phyloP scores from a whole-genome alignment of 495 filamentous ascomycete species.

The Hyaloscypha finlandica region DNA sequence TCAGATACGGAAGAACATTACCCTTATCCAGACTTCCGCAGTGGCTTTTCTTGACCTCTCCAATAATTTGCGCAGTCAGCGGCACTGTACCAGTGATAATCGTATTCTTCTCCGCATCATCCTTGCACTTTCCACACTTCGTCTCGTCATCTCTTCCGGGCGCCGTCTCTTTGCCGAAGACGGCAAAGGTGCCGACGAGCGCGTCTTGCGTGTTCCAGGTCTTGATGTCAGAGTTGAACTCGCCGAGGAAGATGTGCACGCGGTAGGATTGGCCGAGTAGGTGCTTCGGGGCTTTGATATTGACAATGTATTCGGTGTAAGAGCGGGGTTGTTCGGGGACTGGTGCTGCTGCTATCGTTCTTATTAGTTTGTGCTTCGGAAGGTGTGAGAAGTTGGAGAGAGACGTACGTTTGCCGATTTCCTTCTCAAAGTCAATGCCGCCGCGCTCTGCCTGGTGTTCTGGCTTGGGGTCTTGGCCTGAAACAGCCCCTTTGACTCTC shows the following conservation, averaged over 20 bases:
- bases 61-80: constrained; percentile 34
- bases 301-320: constrained; percentile 47
- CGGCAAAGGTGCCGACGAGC: constrained; percentile 42
- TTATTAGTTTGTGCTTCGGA: not conserved
- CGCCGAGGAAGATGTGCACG: constrained; percentile 45
- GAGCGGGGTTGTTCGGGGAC: constrained; percentile 24
- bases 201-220: constrained; percentile 39
- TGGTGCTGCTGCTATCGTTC: not conserved
- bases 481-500: constrained; percentile 6
- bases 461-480: not conserved
- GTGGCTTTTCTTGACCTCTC: constrained; percentile 38
- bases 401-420: constrained; percentile 28
- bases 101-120: constrained; percentile 32
- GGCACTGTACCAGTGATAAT: constrained; percentile 45
- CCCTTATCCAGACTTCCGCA: constrained; percentile 33
- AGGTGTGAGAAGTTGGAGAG: not conserved
- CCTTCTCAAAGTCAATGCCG: constrained; percentile 26
- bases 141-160: constrained; percentile 25
- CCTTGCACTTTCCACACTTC: constrained; percentile 39
- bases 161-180: constrained; percentile 37
- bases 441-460: not conserved
- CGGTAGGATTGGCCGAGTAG: constrained; percentile 41
- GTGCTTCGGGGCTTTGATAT: constrained; percentile 45
- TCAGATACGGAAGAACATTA: constrained; percentile 42
- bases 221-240: constrained; percentile 31